These are phyloP conservation scores for Tuber magnatum DNA, from an alignment of 495 filamentous ascomycete genomes.

Conservation along the genomic window DNA sequence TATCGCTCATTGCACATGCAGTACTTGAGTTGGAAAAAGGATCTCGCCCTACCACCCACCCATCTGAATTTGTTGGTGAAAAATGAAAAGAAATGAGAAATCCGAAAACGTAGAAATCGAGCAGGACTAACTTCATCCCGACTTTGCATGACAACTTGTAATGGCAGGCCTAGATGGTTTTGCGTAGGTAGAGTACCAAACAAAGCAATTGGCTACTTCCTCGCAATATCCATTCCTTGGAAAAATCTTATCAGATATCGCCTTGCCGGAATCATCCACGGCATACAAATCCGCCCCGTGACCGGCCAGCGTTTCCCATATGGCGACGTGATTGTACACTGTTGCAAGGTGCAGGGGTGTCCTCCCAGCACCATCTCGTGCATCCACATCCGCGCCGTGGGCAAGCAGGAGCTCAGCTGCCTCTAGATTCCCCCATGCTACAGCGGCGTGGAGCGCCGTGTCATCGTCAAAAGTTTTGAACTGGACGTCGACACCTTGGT, in stretches of 20 bases:
- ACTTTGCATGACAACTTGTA: neutral
- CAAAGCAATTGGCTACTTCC: neutral
- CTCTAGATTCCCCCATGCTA: neutral
- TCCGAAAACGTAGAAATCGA: neutral
- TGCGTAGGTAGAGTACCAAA: neutral
- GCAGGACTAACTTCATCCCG: neutral
- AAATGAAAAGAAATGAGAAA: neutral
- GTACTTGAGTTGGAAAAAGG: neutral
- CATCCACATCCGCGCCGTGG: neutral
- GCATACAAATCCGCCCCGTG: neutral
- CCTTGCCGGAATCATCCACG: neutral
- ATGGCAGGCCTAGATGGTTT: neutral
- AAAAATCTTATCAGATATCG: neutral
- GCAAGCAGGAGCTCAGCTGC: neutral
- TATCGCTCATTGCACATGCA: neutral
- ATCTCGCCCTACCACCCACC: neutral
- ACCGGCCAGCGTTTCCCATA: neutral
- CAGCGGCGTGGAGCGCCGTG: neutral
- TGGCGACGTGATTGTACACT: neutral
- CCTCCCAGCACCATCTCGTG: neutral
- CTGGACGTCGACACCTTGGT: neutral
- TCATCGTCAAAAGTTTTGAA: neutral
- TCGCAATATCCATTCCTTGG: neutral
- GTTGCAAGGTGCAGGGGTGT: constrained; percentile 1
- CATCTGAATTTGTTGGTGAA: neutral